These are phyloP conservation scores for Malus hybrid DNA, from an alignment of 331 rosid genomes.

Conservation along the genomic window DNA sequence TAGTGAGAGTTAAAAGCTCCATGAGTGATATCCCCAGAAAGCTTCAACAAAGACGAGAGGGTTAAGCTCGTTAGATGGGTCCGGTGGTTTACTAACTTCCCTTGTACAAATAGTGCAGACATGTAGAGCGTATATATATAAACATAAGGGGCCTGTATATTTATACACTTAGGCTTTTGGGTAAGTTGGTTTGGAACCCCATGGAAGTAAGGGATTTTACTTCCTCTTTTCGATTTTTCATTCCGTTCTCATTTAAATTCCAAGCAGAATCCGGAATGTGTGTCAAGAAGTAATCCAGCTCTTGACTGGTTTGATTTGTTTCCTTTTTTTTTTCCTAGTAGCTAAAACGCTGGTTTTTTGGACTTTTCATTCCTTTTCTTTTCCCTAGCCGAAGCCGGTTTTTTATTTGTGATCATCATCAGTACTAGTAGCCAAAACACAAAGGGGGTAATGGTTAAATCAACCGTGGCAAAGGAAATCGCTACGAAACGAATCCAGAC, in stretches of 20 bases:
- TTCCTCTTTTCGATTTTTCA: background rate
- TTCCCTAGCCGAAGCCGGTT: background rate
- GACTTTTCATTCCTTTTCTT: background rate
- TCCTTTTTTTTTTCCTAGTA: background rate
- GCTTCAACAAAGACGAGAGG: background rate
- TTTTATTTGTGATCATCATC: too few relatives aligned
- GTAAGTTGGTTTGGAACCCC: background rate
- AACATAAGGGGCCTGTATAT: too few relatives aligned
- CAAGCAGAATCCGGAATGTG: background rate
- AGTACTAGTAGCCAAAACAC: too few relatives aligned
- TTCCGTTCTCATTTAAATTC: background rate
- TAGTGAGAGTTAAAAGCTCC: background rate
- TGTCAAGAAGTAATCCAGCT: background rate
- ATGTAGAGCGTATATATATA: background rate
- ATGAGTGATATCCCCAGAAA: background rate
- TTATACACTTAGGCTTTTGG: background rate
- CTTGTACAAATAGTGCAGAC: background rate
- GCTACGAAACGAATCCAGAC: too few relatives aligned
- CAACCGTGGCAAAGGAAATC: too few relatives aligned
- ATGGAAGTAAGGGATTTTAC: background rate
- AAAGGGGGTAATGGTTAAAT: too few relatives aligned
- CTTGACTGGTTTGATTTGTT: background rate
- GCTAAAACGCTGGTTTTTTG: background rate
- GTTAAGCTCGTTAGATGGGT: too few relatives aligned
- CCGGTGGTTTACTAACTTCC: too few relatives aligned